Base-by-base conservation (phyloP, 768 basidiomycete species). In the Cystofilobasidium ferigula region DNA sequence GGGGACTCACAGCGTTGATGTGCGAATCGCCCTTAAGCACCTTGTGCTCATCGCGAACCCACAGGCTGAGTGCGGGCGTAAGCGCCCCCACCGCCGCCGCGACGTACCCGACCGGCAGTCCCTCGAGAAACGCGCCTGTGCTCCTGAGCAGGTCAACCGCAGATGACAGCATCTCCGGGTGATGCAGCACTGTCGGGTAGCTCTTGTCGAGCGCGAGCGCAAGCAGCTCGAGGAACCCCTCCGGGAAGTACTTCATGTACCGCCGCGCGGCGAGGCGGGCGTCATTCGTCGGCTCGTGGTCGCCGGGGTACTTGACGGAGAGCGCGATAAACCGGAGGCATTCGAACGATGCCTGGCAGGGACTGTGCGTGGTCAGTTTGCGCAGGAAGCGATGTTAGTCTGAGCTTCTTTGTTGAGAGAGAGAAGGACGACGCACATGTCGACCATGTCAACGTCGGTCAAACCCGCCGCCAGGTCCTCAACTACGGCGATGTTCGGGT, bases 401-500 rank as follows among this genome's bases (percentile, higher is more conserved):
- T n/a, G n/a, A n/a, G n/a, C n/a, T n/a, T n/a, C n/a, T n/a, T n/a
- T n/a, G n/a, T n/a, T n/a, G n/a, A n/a, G n/a, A n/a, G 30, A 4
- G 22, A 14, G 3, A 2, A 14, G 0, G 54, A 1, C 13, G 14
- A 56, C 65, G 54, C 35, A 67, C 65, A 59, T 34, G 24, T 67
- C 59, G 4, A 59, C 65, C 45, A 67, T 54, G 53, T 67, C 65
- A 18, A 54, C 60, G 30, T 67, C 65, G 14, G 59, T 51, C 38
- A 67, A 24, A 26, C 65, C 59, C 2, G 65, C 65, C 0, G 65
- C 60, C 26, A 61, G 51, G 34, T 59, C 53, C 65, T 67, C 65
- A 34, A 67, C 65, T 3, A 67, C 65, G 22, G 35, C 58, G 38
- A 67, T 67, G 40, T 67, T 67, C 3, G 59, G 59, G 56, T 60